A percentile compares a stretch with the other conserved stretches of the same genome.
Conservation (phyloP, 2,329 filamentous ascomycete species). For the Ophiostoma perfectum region DNA sequence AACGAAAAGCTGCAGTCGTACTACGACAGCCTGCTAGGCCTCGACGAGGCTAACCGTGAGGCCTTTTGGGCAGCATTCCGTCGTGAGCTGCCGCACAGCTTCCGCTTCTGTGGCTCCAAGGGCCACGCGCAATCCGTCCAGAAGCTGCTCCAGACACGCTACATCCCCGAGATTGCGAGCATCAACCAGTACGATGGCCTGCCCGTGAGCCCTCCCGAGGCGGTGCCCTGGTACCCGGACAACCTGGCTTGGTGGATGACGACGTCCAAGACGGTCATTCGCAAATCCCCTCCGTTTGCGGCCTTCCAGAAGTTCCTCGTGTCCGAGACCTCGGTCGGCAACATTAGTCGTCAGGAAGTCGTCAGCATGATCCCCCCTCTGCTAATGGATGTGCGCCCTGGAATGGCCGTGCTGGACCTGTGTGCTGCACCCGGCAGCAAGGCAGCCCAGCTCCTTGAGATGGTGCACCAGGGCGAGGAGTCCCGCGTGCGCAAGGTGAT, state of each 20-base stretch:
- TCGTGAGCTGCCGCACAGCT: conserved; percentile 90
- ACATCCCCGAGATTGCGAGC: conserved; percentile 82
- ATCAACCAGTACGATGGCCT: conserved; percentile 79
- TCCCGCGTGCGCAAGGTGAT: conserved; percentile 70
- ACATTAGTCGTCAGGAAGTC: conserved; percentile 94
- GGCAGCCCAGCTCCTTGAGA: conserved; percentile 88
- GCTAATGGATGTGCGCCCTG: conserved; percentile 82
- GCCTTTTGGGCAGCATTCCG: conserved; percentile 80
- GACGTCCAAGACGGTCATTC: conserved; percentile 90
- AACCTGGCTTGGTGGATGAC: conserved; percentile 97
- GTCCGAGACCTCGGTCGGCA: conserved; percentile 92
- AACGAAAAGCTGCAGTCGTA: conserved; percentile 83
- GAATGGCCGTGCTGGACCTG: conserved; percentile 90
- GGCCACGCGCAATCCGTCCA: conserved; percentile 91
- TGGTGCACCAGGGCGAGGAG: conserved; percentile 90
- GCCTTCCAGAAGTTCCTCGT: conserved; percentile 97
- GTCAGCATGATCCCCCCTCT: conserved; percentile 98
- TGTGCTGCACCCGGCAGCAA: conserved; percentile 97
- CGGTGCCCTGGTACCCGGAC: conserved; percentile 90
- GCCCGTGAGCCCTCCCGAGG: conserved; percentile 71
- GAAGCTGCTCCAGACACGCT: conserved; percentile 77
- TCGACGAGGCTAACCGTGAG: conserved; percentile 65
- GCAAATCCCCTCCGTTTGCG: conserved; percentile 88
- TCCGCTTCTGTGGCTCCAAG: conserved; percentile 93
- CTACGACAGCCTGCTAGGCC: conserved; percentile 72